phyloP scores from a whole-genome alignment of 1,284 basidiomycete species.

The Lentinula novae-zelandiae region DNA sequence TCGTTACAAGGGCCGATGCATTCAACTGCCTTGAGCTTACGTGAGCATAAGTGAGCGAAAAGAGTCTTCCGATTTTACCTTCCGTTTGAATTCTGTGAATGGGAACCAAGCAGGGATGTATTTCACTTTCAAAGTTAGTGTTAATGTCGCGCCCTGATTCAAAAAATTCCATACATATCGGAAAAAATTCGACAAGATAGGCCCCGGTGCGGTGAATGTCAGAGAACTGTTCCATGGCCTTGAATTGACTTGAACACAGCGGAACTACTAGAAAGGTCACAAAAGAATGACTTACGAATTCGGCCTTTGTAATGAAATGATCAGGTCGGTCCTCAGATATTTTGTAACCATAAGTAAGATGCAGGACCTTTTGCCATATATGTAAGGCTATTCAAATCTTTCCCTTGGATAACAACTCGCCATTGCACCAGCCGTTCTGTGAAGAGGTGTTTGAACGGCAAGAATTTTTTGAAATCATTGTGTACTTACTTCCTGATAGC shows the following conservation, averaged over 20 bases:
- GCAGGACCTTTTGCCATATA: conserved; percentile 1
- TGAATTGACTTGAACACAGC: not conserved
- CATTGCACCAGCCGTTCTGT: conserved; percentile 13
- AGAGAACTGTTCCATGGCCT: conserved; percentile 13
- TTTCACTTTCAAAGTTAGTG: conserved; percentile 6
- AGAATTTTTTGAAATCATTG: not conserved
- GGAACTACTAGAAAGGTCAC: not conserved
- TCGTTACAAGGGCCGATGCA: conserved; percentile 9
- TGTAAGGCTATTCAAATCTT: not conserved
- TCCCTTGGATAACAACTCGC: not conserved
- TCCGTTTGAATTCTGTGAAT: conserved; percentile 11
- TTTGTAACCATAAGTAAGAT: conserved; percentile 16
- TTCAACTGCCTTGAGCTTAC: conserved; percentile 4
- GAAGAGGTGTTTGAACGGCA: not conserved
- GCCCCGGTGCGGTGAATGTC: conserved; percentile 13
- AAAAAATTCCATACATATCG: conserved; percentile 6
- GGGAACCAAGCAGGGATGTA: conserved; percentile 15
- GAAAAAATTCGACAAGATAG: conserved; percentile 12
- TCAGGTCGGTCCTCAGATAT: conserved; percentile 9
- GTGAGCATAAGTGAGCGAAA: not conserved
- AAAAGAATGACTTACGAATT: conserved; percentile 1
- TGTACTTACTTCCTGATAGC: conserved; percentile 11
- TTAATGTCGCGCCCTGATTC: not conserved
- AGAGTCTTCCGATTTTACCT: not conserved
- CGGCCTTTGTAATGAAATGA: conserved; percentile 11